phyloP scores from a whole-genome alignment of 2,329 filamentous ascomycete genomes.

The Westerdykella ornata region DNA sequence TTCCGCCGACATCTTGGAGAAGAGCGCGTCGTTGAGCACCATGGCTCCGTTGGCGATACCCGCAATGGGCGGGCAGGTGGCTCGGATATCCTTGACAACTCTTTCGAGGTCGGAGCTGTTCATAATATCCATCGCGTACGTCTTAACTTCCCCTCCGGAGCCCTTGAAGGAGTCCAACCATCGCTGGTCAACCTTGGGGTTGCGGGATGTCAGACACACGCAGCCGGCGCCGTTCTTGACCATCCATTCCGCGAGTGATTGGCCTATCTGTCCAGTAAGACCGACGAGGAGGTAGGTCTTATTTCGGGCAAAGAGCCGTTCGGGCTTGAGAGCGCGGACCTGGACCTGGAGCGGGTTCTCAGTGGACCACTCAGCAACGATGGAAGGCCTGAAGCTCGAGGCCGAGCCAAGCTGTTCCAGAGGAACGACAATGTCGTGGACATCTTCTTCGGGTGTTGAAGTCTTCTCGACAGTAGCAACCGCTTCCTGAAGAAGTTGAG shows the following conservation, averaged over 20 bases:
- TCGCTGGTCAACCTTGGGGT: conserved; percentile 25
- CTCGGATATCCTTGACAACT: conserved; percentile 1
- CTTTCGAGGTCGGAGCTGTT: conserved; percentile 3
- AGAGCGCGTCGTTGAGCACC: conserved; percentile 8
- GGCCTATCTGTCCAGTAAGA: conserved; percentile 10
- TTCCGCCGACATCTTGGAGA: conserved; percentile 6
- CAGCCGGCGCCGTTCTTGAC: conserved; percentile 11
- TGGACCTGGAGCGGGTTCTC: no score
- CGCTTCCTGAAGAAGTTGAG: no score
- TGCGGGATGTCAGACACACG: conserved; percentile 35
- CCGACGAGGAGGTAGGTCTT: conserved; percentile 10
- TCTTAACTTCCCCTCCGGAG: conserved; percentile 5
- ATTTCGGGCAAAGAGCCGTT: conserved; percentile 1
- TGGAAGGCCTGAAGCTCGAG: no score
- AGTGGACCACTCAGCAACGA: no score
- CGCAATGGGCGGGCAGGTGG: conserved; percentile 11
- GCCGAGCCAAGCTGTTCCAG: no score
- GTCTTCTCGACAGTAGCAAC: no score
- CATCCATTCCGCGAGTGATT: conserved; percentile 13
- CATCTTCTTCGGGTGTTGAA: no score
- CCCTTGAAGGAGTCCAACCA: conserved; percentile 4
- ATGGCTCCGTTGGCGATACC: conserved; percentile 15
- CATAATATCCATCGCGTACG: conserved; percentile 1
- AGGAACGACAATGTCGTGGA: no score
- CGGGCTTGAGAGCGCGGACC: no score